A percentile compares a stretch with the other conserved stretches of the same genome.
Evolutionary conservation across 2,329 filamentous ascomycete genomes (phyloP).

Genomic region (Tolypocladium ophioglossoides): DNA sequence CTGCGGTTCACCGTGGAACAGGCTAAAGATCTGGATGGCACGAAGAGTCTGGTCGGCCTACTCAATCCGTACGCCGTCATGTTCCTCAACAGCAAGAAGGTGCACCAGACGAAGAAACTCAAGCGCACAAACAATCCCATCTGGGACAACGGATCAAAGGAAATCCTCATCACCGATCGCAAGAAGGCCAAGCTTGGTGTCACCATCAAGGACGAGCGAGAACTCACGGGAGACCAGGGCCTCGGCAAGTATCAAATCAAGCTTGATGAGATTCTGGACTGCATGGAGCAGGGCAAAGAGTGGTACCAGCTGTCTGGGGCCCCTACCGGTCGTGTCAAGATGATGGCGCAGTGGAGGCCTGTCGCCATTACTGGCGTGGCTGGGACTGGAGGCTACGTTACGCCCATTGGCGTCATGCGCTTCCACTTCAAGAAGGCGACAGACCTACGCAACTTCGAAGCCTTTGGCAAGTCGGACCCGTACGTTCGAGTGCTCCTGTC

Average conservation of each 20-base stretch:
- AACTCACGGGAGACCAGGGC: conserved; percentile 70
- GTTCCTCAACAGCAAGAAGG: conserved; percentile 82
- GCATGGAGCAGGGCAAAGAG: conserved; percentile 86
- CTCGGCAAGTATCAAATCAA: conserved; percentile 93
- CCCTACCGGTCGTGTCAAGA: conserved; percentile 76
- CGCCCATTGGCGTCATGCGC: conserved; percentile 89
- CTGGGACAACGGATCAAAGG: conserved; percentile 86
- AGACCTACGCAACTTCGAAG: conserved; percentile 84
- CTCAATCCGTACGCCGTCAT: conserved; percentile 87
- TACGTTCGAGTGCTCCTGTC: conserved; percentile 84
- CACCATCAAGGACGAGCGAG: conserved; percentile 91
- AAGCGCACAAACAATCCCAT: conserved; percentile 98
- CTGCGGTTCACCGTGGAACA: conserved; percentile 88
- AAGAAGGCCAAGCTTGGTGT: conserved; percentile 84
- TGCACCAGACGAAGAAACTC: conserved; percentile 81
- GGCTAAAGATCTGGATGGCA: conserved; percentile 88
- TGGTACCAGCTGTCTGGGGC: conserved; percentile 86
- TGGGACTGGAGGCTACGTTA: conserved; percentile 80
- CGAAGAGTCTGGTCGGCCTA: conserved; percentile 81
- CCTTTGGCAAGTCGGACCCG: conserved; percentile 92
- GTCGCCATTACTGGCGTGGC: conserved; percentile 75
- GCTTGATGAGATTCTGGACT: conserved; percentile 82
- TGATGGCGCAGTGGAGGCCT: conserved; percentile 91
- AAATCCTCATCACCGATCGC: conserved; percentile 88
- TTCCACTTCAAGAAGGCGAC: conserved; percentile 80